Conservation (phyloP, 768 basidiomycete genomes). For the Collybia sordida region DNA sequence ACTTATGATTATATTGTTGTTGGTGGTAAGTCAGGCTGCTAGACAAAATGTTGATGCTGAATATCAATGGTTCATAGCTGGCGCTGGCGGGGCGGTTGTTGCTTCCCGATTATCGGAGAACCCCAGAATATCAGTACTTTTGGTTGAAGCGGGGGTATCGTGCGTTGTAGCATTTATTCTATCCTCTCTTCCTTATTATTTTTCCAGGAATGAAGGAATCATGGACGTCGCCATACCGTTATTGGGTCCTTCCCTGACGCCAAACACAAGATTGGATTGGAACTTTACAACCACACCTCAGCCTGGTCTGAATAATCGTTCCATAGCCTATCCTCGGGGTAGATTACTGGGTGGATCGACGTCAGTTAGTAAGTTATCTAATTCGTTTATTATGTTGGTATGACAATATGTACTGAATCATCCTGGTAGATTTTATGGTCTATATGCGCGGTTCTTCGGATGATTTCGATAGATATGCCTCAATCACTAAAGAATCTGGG, state of each 20-base stretch:
- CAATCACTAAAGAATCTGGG: slow-evolving; percentile 14
- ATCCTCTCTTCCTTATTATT: background rate
- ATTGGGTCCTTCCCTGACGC: slow-evolving; percentile 3
- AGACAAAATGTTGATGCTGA: background rate
- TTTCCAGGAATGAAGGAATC: slow-evolving; percentile 4
- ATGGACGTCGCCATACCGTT: slow-evolving; percentile 1
- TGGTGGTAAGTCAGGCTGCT: background rate
- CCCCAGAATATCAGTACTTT: too few species aligned
- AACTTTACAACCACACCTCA: slow-evolving; percentile 10
- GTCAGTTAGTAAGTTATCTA: slow-evolving; percentile 5
- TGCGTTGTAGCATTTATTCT: background rate
- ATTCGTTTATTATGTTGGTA: background rate
- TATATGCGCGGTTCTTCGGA: slow-evolving; percentile 20
- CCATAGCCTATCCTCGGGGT: too few species aligned
- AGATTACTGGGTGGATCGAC: slow-evolving; percentile 8
- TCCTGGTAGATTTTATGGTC: slow-evolving; percentile 16
- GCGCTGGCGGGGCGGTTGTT: slow-evolving; percentile 20
- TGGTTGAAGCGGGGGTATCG: slow-evolving; percentile 18
- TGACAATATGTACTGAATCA: background rate
- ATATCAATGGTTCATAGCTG: slow-evolving; percentile 3
- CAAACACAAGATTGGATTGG: slow-evolving; percentile 9
- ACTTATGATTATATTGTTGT: slow-evolving; percentile 9
- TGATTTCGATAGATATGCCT: slow-evolving; percentile 18
- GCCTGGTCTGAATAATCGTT: too few species aligned
- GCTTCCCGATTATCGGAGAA: slow-evolving; percentile 19